Conservation (phyloP, 495 filamentous ascomycete genomes). For the Aspergillus bertholletiae region DNA sequence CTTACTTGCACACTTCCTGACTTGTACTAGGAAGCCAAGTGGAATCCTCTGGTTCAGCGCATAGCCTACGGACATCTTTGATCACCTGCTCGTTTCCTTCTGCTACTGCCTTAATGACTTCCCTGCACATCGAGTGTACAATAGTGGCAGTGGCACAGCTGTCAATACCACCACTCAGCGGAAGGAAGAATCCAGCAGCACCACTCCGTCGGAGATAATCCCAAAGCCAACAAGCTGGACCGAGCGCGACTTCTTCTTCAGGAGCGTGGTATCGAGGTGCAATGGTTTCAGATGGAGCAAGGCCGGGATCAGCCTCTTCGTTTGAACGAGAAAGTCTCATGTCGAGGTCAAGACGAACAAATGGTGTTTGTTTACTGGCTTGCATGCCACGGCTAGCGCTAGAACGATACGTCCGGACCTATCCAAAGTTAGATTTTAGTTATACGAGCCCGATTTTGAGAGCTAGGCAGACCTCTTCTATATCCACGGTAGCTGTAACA, state of each 20-base stretch:
- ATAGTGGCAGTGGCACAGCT: conserved; percentile 60
- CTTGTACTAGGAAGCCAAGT: conserved; percentile 51
- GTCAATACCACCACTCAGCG: conserved; percentile 72
- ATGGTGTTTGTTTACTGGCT: conserved; percentile 33
- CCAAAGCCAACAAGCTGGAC: conserved; percentile 76
- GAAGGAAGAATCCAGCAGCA: conserved; percentile 55
- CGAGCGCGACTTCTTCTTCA: conserved; percentile 74
- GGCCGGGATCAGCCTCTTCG: conserved; percentile 35
- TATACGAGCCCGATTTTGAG: background rate
- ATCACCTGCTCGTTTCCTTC: conserved; percentile 68
- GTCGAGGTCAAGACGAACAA: conserved; percentile 35
- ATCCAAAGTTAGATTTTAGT: background rate
- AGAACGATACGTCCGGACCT: conserved; percentile 36
- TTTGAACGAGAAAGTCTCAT: conserved; percentile 29
- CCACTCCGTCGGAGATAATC: conserved; percentile 72
- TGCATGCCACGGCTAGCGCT: conserved; percentile 38
- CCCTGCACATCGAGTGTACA: conserved; percentile 74
- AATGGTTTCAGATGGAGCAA: conserved; percentile 39
- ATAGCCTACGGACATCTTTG: conserved; percentile 61
- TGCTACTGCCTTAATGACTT: conserved; percentile 63
- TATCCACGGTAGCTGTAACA: conserved; percentile 72
- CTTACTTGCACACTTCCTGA: conserved; percentile 57
- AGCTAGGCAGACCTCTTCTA: conserved; percentile 70
- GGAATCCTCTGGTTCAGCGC: conserved; percentile 47
- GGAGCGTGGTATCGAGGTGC: conserved; percentile 54